Conservation (phyloP, 495 filamentous ascomycete species). For the Aspergillus ostianus region DNA sequence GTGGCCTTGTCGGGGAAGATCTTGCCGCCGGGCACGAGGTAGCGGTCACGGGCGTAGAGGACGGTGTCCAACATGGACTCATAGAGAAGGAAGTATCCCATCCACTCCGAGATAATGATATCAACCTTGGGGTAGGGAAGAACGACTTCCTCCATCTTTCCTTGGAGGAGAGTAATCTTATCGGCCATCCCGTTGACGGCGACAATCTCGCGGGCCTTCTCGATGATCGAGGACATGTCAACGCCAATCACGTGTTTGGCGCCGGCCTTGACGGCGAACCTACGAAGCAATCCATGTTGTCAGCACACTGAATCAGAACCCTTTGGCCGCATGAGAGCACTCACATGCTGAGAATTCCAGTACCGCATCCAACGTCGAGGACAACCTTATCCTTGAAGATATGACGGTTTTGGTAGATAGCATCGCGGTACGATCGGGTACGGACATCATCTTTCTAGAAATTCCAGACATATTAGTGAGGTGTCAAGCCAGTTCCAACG, state of each 20-base stretch:
- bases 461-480: constrained; percentile 15
- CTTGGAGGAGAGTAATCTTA: constrained; percentile 87
- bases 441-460: constrained; percentile 95
- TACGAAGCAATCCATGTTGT: constrained; percentile 32
- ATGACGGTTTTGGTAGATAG: constrained; percentile 92
- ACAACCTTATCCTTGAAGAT: constrained; percentile 98
- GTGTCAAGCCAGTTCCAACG: neutral
- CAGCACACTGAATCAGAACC: neutral
- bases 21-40: constrained; percentile 78
- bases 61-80: constrained; percentile 98
- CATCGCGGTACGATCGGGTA: constrained; percentile 91
- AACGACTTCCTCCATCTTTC: constrained; percentile 92
- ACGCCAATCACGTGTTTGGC: constrained; percentile 94
- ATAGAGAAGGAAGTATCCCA: constrained; percentile 98
- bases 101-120: constrained; percentile 99
- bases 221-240: constrained; percentile 95
- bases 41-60: constrained; percentile 87
- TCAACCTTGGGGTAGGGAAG: constrained; percentile 90
- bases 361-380: constrained; percentile 96
- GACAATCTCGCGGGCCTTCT: constrained; percentile 91
- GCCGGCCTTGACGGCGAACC: constrained; percentile 95
- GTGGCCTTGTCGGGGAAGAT: constrained; percentile 91
- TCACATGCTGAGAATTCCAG: constrained; percentile 82
- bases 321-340: constrained; percentile 20
- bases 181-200: constrained; percentile 77